A percentile compares a stretch with the other conserved stretches of the same genome.
phyloP scores from a whole-genome alignment of 805 yeast genomes.

The Ogataea nakhonphanomensis region DNA sequence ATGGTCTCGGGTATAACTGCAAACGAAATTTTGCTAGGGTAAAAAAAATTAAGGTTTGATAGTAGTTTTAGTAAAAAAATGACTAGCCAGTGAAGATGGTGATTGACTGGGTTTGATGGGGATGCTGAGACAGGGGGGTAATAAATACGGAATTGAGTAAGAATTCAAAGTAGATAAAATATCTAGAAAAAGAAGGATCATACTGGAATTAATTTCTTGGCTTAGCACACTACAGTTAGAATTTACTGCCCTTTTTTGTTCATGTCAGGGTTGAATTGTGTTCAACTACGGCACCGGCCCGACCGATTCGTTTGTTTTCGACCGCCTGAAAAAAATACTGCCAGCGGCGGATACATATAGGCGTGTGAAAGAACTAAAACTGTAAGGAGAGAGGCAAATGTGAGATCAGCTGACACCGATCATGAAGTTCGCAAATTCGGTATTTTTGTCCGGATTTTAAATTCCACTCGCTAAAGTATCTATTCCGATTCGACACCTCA shows the following conservation, averaged over 20 bases:
- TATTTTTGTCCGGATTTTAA: conserved; percentile 1
- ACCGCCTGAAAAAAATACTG: too few relatives aligned
- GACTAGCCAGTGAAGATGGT: not conserved
- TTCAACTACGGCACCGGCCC: not conserved
- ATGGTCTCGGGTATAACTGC: conserved; percentile 1
- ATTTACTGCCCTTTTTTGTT: not conserved
- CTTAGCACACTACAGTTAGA: not conserved
- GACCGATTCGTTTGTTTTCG: not conserved
- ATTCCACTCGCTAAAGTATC: not conserved
- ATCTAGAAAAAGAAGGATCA: conserved; percentile 2
- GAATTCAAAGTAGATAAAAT: not conserved
- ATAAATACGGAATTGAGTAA: not conserved
- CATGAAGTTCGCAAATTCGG: not conserved
- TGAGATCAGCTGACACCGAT: not conserved
- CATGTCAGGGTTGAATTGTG: not conserved
- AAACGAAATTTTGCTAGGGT: not conserved
- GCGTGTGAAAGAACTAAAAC: not conserved
- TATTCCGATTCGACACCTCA: not conserved
- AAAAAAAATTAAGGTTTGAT: not conserved
- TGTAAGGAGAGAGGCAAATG: not conserved
- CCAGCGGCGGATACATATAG: not conserved
- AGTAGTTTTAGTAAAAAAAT: too few relatives aligned
- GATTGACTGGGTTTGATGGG: conserved; percentile 2
- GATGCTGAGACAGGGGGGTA: conserved; percentile 1
- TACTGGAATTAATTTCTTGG: not conserved